phyloP scores from a whole-genome alignment of 257 asterid species.

The Lithospermum erythrorhizon region DNA sequence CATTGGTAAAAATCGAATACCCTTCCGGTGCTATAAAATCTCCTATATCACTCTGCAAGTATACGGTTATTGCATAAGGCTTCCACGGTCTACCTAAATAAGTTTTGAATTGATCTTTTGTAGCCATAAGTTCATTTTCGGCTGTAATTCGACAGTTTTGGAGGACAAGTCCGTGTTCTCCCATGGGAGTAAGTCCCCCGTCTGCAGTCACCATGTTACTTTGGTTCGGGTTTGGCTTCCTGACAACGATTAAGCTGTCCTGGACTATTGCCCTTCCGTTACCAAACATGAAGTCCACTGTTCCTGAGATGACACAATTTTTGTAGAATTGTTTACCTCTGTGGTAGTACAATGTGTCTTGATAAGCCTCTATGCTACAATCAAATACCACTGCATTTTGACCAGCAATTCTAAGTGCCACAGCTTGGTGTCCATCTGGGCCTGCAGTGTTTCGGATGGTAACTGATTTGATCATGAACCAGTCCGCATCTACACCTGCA shows the following conservation, averaged over 20 bases:
- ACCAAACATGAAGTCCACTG: constrained; percentile 73
- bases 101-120: constrained; percentile 8
- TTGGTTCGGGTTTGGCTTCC: constrained; percentile 53
- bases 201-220: constrained; percentile 84
- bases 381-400: constrained; percentile 45
- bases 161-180: constrained; percentile 35
- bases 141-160: constrained; percentile 43
- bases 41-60: constrained; percentile 48
- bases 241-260: constrained; percentile 39
- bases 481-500: background rate
- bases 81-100: constrained; percentile 37
- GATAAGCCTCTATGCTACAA: constrained; percentile 59
- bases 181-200: constrained; percentile 47
- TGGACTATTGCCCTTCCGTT: constrained; percentile 59
- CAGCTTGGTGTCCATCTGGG: constrained; percentile 48
- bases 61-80: constrained; percentile 64
- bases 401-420: constrained; percentile 62
- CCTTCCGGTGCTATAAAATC: constrained; percentile 51
- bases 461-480: background rate
- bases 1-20: constrained; percentile 44
- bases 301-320: constrained; percentile 51
- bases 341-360: constrained; percentile 72
- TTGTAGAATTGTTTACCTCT: constrained; percentile 57
- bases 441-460: constrained; percentile 69
- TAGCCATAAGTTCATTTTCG: constrained; percentile 22